These are phyloP conservation scores for Allomyces javanicus DNA, from an alignment of 192 early-diverging fungal genomes.

Conservation along the genomic window DNA sequence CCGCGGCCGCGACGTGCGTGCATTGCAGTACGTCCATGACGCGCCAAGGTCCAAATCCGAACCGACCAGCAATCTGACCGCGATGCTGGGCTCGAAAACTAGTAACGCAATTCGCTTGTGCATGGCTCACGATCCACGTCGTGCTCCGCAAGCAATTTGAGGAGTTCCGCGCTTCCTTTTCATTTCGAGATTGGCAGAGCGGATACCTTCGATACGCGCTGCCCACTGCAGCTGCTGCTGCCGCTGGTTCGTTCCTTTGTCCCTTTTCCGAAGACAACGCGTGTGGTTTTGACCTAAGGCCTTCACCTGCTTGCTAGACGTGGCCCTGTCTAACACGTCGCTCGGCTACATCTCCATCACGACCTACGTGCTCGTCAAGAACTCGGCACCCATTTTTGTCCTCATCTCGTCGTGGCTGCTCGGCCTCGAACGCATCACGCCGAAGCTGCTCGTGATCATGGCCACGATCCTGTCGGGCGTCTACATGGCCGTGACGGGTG, in stretches of 20 bases:
- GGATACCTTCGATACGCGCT: not conserved
- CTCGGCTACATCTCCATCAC: not conserved
- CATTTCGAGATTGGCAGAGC: not conserved
- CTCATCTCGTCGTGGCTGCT: not conserved
- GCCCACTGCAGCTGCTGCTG: not conserved
- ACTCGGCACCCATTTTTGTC: not conserved
- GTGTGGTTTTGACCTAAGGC: too few relatives aligned
- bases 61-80: too few relatives aligned
- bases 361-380: not conserved
- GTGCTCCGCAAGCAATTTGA: not conserved
- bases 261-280: too few relatives aligned
- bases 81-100: too few relatives aligned
- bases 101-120: not conserved
- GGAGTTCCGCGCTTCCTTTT: not conserved
- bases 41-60: too few relatives aligned
- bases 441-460: not conserved
- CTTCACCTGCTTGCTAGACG: not conserved
- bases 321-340: not conserved
- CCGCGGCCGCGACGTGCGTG: not conserved
- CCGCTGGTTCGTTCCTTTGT: not conserved
- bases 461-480: not conserved
- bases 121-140: not conserved
- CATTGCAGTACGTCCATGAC: not conserved
- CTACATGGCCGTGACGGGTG: not conserved
- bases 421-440: not conserved